Evolutionary conservation across 495 filamentous ascomycete species (phyloP).

Genomic region (Aspergillus ellipticus): DNA sequence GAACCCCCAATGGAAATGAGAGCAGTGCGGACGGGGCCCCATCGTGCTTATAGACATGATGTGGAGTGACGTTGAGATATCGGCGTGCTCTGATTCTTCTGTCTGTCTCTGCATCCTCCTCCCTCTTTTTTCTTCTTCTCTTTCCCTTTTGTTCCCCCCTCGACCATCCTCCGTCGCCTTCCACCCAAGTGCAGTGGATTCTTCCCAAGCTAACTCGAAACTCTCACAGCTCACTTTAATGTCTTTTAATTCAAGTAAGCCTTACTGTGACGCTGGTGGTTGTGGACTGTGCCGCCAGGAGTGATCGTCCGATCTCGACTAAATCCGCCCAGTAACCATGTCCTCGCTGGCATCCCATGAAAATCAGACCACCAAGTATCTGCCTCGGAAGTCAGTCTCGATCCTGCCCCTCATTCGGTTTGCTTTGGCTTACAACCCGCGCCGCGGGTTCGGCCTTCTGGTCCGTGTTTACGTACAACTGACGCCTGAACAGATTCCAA

Average conservation of each 20-base stretch:
- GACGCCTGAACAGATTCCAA: slow-evolving; percentile 3
- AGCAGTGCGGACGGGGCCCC: neutral
- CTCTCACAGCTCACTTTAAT: neutral
- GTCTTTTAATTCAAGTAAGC: neutral
- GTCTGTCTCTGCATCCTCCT: neutral
- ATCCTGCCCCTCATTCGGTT: neutral
- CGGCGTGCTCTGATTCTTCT: neutral
- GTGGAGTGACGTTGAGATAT: slow-evolving; percentile 1
- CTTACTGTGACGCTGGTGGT: neutral
- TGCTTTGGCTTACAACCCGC: neutral
- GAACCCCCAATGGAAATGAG: neutral
- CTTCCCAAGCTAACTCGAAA: neutral
- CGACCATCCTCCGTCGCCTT: neutral
- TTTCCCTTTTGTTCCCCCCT: neutral
- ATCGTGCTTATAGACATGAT: neutral
- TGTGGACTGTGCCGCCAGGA: neutral
- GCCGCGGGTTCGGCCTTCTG: neutral
- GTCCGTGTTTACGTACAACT: neutral
- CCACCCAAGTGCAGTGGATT: neutral
- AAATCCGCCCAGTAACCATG: slow-evolving; percentile 5
- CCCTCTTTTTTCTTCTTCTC: neutral
- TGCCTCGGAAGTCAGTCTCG: slow-evolving; percentile 6
- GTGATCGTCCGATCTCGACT: slow-evolving; percentile 6
- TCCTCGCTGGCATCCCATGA: slow-evolving; percentile 3
- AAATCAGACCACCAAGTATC: neutral